A percentile compares a stretch with the other conserved stretches of the same genome.
phyloP scores from a whole-genome alignment of 176 grass and related monocot species.

The Calamus simplicifolius region DNA sequence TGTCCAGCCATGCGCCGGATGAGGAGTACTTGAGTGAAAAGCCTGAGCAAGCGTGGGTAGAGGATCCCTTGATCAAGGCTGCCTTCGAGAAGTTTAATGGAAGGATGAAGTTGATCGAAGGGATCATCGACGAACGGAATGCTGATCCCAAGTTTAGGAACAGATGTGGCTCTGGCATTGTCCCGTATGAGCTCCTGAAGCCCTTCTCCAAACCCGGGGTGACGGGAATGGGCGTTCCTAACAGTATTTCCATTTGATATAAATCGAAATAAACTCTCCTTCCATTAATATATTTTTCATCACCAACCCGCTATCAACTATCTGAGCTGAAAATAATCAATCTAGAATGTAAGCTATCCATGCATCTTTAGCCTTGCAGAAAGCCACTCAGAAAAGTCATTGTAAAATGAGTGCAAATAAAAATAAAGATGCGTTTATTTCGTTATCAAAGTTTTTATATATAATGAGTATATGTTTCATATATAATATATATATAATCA shows the following conservation, averaged over 20 bases:
- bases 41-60: slow-evolving; percentile 44
- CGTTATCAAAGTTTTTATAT: too few relatives aligned
- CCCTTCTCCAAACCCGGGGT: slow-evolving; percentile 65
- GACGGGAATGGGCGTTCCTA: slow-evolving; percentile 79
- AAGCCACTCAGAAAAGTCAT: too few relatives aligned
- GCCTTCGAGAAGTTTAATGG: slow-evolving; percentile 70
- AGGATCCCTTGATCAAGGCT: slow-evolving; percentile 41
- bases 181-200: slow-evolving; percentile 88
- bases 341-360: too few relatives aligned
- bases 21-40: slow-evolving; percentile 76
- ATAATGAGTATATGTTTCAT: too few relatives aligned
- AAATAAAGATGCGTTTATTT: too few relatives aligned
- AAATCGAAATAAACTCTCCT: too few relatives aligned
- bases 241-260: slow-evolving; percentile 80
- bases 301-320: too few relatives aligned
- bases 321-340: too few relatives aligned
- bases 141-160: slow-evolving; percentile 38
- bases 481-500: too few relatives aligned
- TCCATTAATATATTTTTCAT: too few relatives aligned
- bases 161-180: slow-evolving; percentile 54
- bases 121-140: slow-evolving; percentile 54
- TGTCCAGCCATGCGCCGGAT: slow-evolving; percentile 73
- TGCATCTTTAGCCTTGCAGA: too few relatives aligned
- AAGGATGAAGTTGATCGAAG: slow-evolving; percentile 74
- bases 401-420: too few relatives aligned